Evolutionary conservation across 768 basidiomycete species (phyloP), one percentile per base, ranked within the genome.

Genomic region (Cystofilobasidium ferigula): DNA sequence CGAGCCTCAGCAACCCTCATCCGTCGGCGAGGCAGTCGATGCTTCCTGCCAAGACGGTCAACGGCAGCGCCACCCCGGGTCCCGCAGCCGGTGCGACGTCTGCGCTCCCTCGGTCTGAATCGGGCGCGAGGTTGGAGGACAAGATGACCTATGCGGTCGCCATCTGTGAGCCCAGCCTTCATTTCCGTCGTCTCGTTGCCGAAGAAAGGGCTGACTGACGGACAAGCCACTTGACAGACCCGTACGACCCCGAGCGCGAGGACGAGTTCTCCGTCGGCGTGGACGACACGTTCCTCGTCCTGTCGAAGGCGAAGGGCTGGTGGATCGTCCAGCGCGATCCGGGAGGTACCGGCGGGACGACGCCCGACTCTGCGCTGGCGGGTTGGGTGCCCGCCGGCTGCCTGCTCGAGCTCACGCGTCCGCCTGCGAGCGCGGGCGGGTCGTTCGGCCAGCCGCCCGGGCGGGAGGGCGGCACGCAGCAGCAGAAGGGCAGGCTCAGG

Each of bases 381-480:
- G 91, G 92, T 62, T 98, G 94, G 94, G 93, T 99, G 3, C 94
- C 94, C 45, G 93, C 94, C 6, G 94, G 94, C 38, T 99, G 94
- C 74, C 80, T 99, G 18, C 82, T 98, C 42, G 94, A 99, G 76
- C 90, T 89, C 8, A 87, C 85, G 58, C 85, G 90, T 1, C 92
- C 95, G 3, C 90, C 94, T 4, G 87, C 61, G 2, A 18, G 45
- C 22, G 57, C 56, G 43, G 47, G 38, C 35, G 53, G 43, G 26
- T 16, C 51, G 7, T 53, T 54, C 43, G 14, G 42, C 61, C 24
- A 10, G 10, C 18, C 24, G 24, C n/a, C 59, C 9, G 24, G 13
- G 10, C n/a, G 24, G 16, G 2, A 34, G 14, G 26, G 38, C 61
- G 28, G 24, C 13, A 54, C 71, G n/a, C 22, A 59, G 70, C 6